Conservation (phyloP, 2,329 filamentous ascomycete species). For the Xylariomycetidae sp. region DNA sequence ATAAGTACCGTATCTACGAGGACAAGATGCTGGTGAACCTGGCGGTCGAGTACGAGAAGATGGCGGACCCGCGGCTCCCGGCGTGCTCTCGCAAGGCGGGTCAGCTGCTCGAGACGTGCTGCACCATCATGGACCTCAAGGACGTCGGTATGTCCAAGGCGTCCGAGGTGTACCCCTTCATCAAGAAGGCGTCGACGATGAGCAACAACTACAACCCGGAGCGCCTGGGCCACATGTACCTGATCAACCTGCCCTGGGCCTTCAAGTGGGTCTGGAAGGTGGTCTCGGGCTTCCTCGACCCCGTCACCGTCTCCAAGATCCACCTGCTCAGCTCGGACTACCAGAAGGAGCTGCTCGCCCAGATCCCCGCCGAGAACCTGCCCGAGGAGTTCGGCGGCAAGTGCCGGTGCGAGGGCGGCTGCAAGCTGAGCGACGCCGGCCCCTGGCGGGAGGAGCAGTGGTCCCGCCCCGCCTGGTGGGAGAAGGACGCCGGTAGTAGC, state of each 20-base stretch:
- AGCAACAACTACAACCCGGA: constrained; percentile 99
- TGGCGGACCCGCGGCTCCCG: constrained; percentile 86
- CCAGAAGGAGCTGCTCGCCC: constrained; percentile 75
- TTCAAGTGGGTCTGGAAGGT: constrained; percentile 82
- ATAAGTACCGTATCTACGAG: constrained; percentile 77
- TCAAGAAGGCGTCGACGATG: constrained; percentile 78
- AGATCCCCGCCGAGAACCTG: constrained; percentile 86
- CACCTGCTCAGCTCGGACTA: constrained; percentile 80
- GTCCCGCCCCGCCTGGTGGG: constrained; percentile 61
- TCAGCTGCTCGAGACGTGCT: constrained; percentile 91
- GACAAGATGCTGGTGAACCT: constrained; percentile 97
- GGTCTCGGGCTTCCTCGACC: constrained; percentile 92
- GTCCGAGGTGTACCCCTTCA: constrained; percentile 80
- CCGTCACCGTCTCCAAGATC: constrained; percentile 95
- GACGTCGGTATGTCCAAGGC: constrained; percentile 82
- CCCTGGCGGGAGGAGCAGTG: constrained; percentile 78
- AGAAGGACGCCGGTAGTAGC: constrained; percentile 38
- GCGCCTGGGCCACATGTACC: constrained; percentile 89
- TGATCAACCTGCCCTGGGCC: constrained; percentile 97
- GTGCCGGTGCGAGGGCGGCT: constrained; percentile 80
- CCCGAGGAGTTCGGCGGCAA: constrained; percentile 79
- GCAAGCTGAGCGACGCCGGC: constrained; percentile 80
- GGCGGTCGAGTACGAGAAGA: constrained; percentile 95
- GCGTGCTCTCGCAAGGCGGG: constrained; percentile 91
- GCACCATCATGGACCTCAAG: constrained; percentile 97